Evolutionary conservation across 306 rosid genomes (phyloP), one percentile per base, ranked within the genome.

Genomic region (Begonia peltatifolia): DNA sequence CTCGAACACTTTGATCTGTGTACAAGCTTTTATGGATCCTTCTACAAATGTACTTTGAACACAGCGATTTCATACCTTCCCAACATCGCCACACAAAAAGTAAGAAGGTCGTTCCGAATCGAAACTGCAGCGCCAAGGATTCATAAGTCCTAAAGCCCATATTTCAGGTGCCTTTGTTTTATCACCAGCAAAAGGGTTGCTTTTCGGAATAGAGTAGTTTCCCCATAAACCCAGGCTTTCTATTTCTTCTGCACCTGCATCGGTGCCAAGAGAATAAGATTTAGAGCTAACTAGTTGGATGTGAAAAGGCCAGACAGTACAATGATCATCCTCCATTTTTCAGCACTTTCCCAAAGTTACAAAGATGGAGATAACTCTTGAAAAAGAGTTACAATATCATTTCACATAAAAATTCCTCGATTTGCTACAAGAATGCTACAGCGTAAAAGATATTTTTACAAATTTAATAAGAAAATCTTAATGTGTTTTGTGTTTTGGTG

Each of bases 91-190:
- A 67, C 99, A 92, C 17, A 81, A 56, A 53, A 92, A 92, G 82
- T 92, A 86, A 58, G 93, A 79, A 76, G 96, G 74, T 41, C 68
- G 79, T 70, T 77, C 81, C 13, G 93, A 63, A 72, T 92, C 99
- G 13, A 92, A 92, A 70, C 99, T 86, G 72, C 99, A 92, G 43
- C 99, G 86, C 99, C 99, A 92, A 52, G 99, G 96, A 80, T 92
- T 92, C 73, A 94, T 76, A 22, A 92, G 18, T 63, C 96, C 96
- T 18, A 70, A 44, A 55, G 99, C 94, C 94, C 93, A 92, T 67
- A 92, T 83, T 70, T 92, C 99, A 0, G 93, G 81, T 70, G 65
- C 78, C 66, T 74, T 46, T 54, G 65, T 81, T 52, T 63, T 53
- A 72, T 81, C 93, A 73, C 75, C 88, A 0, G 51, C 63, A 65